phyloP scores from a whole-genome alignment of 768 basidiomycete genomes.

The Asterophora lycoperdoides region DNA sequence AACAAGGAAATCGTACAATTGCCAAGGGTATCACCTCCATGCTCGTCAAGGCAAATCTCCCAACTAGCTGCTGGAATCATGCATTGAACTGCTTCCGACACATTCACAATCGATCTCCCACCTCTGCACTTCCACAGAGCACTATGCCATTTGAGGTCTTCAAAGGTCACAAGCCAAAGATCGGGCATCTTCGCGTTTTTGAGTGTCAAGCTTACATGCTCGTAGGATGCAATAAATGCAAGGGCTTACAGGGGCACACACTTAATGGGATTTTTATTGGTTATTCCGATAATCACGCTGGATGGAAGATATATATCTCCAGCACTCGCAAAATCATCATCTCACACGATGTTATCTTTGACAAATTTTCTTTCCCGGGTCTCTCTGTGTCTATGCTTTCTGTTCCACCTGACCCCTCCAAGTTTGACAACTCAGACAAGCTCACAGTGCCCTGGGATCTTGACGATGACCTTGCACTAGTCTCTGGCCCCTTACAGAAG shows the following conservation, averaged over 20 bases:
- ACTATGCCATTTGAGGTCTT: neutral
- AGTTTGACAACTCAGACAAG: neutral
- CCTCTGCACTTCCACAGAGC: neutral
- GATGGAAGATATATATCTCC: slow-evolving; percentile 5
- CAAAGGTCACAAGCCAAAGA: slow-evolving; percentile 15
- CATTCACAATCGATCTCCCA: slow-evolving; percentile 6
- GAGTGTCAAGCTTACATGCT: slow-evolving; percentile 37
- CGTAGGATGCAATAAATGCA: slow-evolving; percentile 31
- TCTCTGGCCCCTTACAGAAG: no score
- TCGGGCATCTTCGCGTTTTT: slow-evolving; percentile 30
- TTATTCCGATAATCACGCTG: slow-evolving; percentile 20
- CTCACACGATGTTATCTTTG: slow-evolving; percentile 2
- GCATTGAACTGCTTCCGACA: no score
- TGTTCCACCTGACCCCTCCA: neutral
- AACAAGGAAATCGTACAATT: slow-evolving; percentile 35
- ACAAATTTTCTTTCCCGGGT: slow-evolving; percentile 1
- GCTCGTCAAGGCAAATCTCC: slow-evolving; percentile 5
- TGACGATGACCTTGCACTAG: no score
- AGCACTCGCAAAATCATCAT: slow-evolving; percentile 4
- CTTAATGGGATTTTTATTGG: slow-evolving; percentile 35
- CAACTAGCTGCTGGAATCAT: slow-evolving; percentile 5
- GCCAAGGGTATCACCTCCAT: slow-evolving; percentile 27
- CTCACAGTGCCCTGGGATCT: no score
- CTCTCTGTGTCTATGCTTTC: neutral
- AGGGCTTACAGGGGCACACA: slow-evolving; percentile 19